These are phyloP conservation scores for Anastatica hierochuntica DNA, from an alignment of 345 rosid genomes.

Conservation along the genomic window DNA sequence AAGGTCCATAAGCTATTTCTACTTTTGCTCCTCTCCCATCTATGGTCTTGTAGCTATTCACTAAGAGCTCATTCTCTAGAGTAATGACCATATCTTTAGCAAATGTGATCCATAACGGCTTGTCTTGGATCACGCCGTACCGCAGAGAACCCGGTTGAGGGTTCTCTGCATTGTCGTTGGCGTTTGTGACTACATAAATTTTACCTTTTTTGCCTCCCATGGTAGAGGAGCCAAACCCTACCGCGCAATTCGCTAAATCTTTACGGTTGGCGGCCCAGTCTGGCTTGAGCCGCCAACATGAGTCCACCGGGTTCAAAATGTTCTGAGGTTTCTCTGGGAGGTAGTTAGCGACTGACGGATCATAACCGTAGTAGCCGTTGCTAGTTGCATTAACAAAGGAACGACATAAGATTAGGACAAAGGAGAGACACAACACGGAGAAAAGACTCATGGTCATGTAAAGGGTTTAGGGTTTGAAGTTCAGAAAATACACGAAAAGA, in stretches of 20 bases:
- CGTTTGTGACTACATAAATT: constrained; percentile 51
- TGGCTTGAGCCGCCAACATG: constrained; percentile 65
- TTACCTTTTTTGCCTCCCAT: constrained; percentile 69
- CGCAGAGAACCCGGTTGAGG: constrained; percentile 65
- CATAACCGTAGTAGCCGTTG: constrained; percentile 23
- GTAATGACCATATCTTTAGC: constrained; percentile 64
- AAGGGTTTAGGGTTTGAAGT: constrained; percentile 1
- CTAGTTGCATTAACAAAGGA: constrained; percentile 4
- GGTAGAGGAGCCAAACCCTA: constrained; percentile 73
- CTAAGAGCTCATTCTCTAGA: constrained; percentile 67
- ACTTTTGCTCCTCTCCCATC: constrained; percentile 81
- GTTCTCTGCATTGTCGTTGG: constrained; percentile 51
- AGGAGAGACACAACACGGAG: not conserved
- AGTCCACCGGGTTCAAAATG: constrained; percentile 55
- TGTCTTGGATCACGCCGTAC: constrained; percentile 43
- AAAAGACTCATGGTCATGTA: constrained; percentile 10
- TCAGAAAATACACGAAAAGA: not conserved
- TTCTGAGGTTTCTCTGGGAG: constrained; percentile 18
- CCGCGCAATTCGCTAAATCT: constrained; percentile 55
- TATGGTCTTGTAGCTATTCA: constrained; percentile 78
- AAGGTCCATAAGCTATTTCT: constrained; percentile 71
- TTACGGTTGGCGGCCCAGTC: constrained; percentile 66
- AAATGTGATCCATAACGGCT: constrained; percentile 73
- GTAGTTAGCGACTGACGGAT: constrained; percentile 18
- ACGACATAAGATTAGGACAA: constrained; percentile 10